Percentiles rank a stretch among this genome's conserved stretches.
Conservation (phyloP, 2,329 filamentous ascomycete species). For the Emericellopsis atlantica region DNA sequence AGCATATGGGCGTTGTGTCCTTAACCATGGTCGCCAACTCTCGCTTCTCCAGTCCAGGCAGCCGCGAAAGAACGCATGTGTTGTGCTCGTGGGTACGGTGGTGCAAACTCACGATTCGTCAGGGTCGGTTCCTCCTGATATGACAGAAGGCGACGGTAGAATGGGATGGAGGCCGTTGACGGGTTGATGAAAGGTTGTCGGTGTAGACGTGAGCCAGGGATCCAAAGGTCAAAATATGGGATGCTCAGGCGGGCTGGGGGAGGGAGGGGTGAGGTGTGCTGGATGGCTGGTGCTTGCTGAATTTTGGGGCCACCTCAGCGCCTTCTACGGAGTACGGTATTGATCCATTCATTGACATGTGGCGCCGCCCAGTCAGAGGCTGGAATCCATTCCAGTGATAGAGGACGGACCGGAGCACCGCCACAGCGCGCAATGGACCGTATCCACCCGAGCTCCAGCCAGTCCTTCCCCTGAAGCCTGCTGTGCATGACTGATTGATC, state of each 20-base stretch:
- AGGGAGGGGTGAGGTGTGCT: slow-evolving; percentile 5
- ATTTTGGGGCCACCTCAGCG: too few species aligned
- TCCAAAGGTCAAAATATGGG: not conserved
- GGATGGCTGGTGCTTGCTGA: too few species aligned
- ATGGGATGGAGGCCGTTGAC: slow-evolving; percentile 7
- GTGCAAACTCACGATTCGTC: slow-evolving; percentile 5
- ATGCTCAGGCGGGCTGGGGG: slow-evolving; percentile 8
- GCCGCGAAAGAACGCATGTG: not conserved
- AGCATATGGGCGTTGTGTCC: slow-evolving; percentile 1
- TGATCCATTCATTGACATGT: too few species aligned
- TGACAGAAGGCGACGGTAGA: slow-evolving; percentile 15
- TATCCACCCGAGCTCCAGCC: too few species aligned
- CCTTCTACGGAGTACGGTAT: too few species aligned
- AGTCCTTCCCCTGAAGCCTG: too few species aligned
- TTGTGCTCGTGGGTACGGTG: not conserved
- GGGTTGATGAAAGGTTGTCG: slow-evolving; percentile 11
- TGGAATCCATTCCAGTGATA: not conserved
- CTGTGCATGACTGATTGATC: too few species aligned
- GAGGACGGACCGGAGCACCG: not conserved
- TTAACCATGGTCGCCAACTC: not conserved
- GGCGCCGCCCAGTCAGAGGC: too few species aligned
- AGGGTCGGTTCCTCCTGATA: slow-evolving; percentile 13
- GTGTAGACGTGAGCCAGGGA: slow-evolving; percentile 9
- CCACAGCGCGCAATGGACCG: not conserved
- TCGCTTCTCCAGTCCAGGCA: too few species aligned